Evolutionary conservation across 768 basidiomycete species (phyloP).

Genomic region (Scleroderma bovista): DNA sequence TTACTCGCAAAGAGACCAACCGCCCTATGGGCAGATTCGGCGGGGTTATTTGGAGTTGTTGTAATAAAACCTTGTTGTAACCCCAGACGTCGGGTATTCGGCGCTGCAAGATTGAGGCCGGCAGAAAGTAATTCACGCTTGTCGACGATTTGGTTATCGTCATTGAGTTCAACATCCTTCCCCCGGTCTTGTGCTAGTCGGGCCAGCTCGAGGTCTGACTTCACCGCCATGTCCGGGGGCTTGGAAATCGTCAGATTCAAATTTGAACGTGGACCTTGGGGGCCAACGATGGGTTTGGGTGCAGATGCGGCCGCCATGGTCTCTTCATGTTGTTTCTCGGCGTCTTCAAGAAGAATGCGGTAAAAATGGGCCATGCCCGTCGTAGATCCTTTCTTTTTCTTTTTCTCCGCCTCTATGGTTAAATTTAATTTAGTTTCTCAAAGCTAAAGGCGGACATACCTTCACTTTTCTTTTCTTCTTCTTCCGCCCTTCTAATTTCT

Average conservation of each 20-base stretch:
- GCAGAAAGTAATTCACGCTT: conserved; percentile 88
- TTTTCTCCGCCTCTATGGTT: conserved; percentile 47
- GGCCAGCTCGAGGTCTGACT: conserved; percentile 74
- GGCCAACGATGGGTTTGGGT: conserved; percentile 53
- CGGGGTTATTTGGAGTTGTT: conserved; percentile 14
- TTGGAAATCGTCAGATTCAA: conserved; percentile 74
- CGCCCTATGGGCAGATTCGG: conserved; percentile 57
- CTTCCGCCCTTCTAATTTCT: conserved; percentile 84
- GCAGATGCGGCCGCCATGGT: conserved; percentile 68
- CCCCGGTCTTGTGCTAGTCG: conserved; percentile 65
- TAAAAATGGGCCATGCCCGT: conserved; percentile 87
- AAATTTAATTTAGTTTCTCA: neutral
- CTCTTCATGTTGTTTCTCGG: conserved; percentile 79
- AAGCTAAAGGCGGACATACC: conserved; percentile 43
- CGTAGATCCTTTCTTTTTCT: conserved; percentile 52
- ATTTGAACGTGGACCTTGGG: conserved; percentile 43
- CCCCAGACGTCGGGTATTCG: conserved; percentile 72
- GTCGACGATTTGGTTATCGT: conserved; percentile 96
- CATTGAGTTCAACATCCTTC: conserved; percentile 87
- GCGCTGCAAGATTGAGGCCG: conserved; percentile 84
- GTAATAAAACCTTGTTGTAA: conserved; percentile 29
- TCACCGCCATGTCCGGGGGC: conserved; percentile 55
- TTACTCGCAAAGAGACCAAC: conserved; percentile 78
- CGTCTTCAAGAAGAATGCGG: conserved; percentile 68
- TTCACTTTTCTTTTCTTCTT: conserved; percentile 85